phyloP scores from a whole-genome alignment of 225 moss, liverwort and hornwort genomes.

The Marchantia paleacea region DNA sequence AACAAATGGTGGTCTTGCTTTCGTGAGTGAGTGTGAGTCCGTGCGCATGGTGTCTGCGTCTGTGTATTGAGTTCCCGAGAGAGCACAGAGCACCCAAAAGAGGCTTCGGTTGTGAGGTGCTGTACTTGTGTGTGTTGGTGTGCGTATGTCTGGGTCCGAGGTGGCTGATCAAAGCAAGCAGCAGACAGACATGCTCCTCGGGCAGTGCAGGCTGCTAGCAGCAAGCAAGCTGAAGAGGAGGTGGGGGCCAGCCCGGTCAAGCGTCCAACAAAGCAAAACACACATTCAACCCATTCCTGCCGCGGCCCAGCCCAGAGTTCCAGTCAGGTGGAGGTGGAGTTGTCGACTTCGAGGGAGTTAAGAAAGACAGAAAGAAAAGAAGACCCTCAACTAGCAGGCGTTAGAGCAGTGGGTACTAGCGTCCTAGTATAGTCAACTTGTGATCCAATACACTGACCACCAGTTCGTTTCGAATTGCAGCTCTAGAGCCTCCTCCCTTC shows the following conservation, averaged over 20 bases:
- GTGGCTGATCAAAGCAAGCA: background rate
- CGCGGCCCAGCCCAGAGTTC: too few species aligned
- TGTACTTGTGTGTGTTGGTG: background rate
- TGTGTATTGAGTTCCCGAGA: too few species aligned
- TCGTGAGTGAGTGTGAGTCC: background rate
- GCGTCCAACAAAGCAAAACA: background rate
- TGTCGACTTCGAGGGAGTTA: too few species aligned
- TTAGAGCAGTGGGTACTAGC: too few species aligned
- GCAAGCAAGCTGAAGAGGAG: background rate
- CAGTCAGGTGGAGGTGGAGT: too few species aligned
- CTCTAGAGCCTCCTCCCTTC: too few species aligned
- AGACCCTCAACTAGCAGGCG: too few species aligned
- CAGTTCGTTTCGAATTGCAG: too few species aligned
- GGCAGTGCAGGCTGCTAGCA: background rate
- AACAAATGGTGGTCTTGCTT: background rate
- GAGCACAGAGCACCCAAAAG: too few species aligned
- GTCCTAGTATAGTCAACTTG: too few species aligned
- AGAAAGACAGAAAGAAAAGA: too few species aligned
- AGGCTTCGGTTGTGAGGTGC: background rate
- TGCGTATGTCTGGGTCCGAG: background rate
- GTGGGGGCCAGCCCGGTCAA: background rate
- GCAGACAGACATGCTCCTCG: background rate
- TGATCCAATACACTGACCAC: too few species aligned
- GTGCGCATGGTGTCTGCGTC: background rate
- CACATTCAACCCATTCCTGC: background rate